Evolutionary conservation across 176 grass and related monocot species (phyloP), one percentile per base, ranked within the genome.

Genomic region (Triticum urartu): DNA sequence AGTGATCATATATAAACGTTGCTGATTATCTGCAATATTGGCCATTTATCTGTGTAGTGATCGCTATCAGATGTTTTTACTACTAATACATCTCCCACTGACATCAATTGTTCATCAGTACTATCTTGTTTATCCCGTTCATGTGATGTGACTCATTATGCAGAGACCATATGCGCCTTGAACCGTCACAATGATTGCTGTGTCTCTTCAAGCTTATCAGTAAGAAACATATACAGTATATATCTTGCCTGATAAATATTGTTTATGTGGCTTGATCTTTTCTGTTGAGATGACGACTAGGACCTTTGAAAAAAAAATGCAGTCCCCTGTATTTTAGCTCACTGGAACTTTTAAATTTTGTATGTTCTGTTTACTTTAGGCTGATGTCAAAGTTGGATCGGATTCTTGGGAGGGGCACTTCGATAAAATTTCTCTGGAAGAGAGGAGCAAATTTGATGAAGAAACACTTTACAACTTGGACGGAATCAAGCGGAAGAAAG

Each of bases 371-470:
- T 63, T 84, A 65, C 72, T 43, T 73, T 58, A 89, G 59, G 77
- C 43, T 35, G 40, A 67, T 75, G 45, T 74, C 15, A 66, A 85
- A 85, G 82, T 72, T 54, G 28, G 9, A 12, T 11, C 0, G 34
- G 9, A 75, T 34, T 80, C 77, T 11, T 89, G 77, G 77, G 68
- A 89, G 77, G 33, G 43, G 26, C 47, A 68, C 9, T 89, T 85
- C 13, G 77, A 85, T 7, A 85, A 67, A 84, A 64, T 84, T 72
- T 79, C 87, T 64, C 36, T 85, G 0, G 68, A 74, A 11, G 87
- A 80, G 58, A 79, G 82, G 59, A 80, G 28, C 13, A 85, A 88
- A 67, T 85, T 89, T 75, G 82, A 89, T 59, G 82, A 89, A 56
- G 60, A 85, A 81, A 89, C 87, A 14, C 82, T 81, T 2, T 80